These are phyloP conservation scores for Triticum dicoccoides DNA, from an alignment of 176 grass and related monocot species.

Conservation along the genomic window DNA sequence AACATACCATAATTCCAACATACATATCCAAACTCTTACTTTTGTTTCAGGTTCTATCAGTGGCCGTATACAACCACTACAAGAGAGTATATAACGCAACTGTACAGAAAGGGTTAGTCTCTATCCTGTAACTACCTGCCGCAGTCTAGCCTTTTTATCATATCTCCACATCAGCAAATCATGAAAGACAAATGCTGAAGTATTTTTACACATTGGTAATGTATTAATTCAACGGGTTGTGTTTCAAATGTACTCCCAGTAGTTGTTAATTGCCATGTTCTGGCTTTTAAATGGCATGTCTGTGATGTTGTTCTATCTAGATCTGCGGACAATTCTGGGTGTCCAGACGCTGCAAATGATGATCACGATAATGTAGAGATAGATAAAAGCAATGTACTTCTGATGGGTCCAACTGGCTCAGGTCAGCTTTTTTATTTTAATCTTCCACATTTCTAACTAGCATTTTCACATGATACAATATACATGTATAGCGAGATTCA, in stretches of 20 bases:
- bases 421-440: slow-evolving; percentile 35
- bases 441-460: background rate
- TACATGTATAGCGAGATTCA: slow-evolving; percentile 17
- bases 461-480: slow-evolving; percentile 3
- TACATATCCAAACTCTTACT: slow-evolving; percentile 12
- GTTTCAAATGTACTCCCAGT: background rate
- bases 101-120: slow-evolving; percentile 91
- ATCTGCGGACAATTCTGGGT: slow-evolving; percentile 43
- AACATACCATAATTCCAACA: background rate
- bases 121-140: slow-evolving; percentile 18
- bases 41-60: slow-evolving; percentile 81
- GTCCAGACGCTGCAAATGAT: slow-evolving; percentile 42
- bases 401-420: slow-evolving; percentile 97
- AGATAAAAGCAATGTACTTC: slow-evolving; percentile 98
- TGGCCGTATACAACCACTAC: slow-evolving; percentile 98
- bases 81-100: slow-evolving; percentile 92
- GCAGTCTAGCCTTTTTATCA: background rate
- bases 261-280: slow-evolving; percentile 5
- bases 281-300: slow-evolving; percentile 16
- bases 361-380: slow-evolving; percentile 84
- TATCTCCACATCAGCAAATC: background rate
- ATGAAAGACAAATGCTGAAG: slow-evolving; percentile 16
- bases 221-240: background rate
- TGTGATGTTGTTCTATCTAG: slow-evolving; percentile 47
- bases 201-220: slow-evolving; percentile 17